Percentiles rank a stretch among this genome's conserved stretches.
Evolutionary conservation across 2,329 filamentous ascomycete genomes (phyloP).

Genomic region (Aspergillus quadrilineatus): DNA sequence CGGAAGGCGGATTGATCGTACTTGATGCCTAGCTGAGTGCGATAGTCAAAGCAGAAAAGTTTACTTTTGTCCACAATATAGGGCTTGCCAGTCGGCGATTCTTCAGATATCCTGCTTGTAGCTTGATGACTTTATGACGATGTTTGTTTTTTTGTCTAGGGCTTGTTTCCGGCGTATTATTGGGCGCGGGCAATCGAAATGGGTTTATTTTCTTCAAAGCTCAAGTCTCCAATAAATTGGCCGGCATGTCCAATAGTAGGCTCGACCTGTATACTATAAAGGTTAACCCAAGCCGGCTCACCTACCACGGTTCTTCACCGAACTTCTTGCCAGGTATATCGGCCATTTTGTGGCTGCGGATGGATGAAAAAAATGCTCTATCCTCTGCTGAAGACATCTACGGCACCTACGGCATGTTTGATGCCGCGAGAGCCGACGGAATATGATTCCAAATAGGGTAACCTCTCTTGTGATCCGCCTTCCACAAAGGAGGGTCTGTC

Average conservation of each 20-base stretch:
- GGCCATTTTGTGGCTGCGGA: neutral
- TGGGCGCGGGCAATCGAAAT: constrained; percentile 15
- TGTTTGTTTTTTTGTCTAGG: constrained; percentile 22
- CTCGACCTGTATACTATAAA: neutral
- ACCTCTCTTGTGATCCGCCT: constrained; percentile 6
- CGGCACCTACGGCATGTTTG: neutral
- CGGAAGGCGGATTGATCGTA: constrained; percentile 19
- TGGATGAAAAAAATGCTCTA: neutral
- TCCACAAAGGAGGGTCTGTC: neutral
- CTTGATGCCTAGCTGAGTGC: constrained; percentile 24
- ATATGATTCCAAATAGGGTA: constrained; percentile 8
- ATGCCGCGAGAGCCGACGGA: constrained; percentile 3
- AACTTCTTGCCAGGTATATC: neutral
- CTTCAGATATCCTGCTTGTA: constrained; percentile 28
- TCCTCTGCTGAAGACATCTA: neutral
- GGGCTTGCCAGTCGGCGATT: constrained; percentile 27
- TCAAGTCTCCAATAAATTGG: constrained; percentile 25
- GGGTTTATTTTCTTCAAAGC: constrained; percentile 10
- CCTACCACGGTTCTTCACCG: neutral
- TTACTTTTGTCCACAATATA: constrained; percentile 26
- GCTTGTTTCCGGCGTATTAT: constrained; percentile 29
- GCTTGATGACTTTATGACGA: constrained; percentile 19
- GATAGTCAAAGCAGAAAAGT: constrained; percentile 26
- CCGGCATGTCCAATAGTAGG: neutral
- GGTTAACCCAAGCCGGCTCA: neutral